phyloP scores from a whole-genome alignment of 1,139 yeast species.

The Geotrichum citri-aurantii region DNA sequence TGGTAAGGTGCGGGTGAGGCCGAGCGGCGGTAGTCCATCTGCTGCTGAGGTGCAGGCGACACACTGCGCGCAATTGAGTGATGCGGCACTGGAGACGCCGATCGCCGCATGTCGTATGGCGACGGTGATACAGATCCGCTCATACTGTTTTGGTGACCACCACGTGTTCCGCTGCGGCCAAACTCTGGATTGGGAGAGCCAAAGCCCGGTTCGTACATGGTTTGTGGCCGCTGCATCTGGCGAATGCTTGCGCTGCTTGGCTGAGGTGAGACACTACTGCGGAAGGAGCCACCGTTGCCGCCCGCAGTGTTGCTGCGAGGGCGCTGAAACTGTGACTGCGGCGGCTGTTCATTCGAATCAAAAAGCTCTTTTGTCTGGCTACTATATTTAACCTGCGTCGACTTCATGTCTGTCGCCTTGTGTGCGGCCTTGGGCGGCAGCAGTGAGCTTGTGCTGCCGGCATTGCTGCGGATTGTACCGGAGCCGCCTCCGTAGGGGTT shows the following conservation, averaged over 20 bases:
- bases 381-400: conserved; percentile 28
- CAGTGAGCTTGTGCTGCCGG: conserved; percentile 19
- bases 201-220: conserved; percentile 13
- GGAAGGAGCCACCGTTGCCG: conserved; percentile 8
- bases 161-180: conserved; percentile 9
- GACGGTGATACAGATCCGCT: conserved; percentile 9
- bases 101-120: conserved; percentile 6
- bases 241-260: conserved; percentile 4
- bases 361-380: conserved; percentile 32
- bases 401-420: conserved; percentile 34
- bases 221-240: conserved; percentile 9
- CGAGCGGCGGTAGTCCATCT: conserved; percentile 9
- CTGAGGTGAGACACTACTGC: conserved; percentile 9
- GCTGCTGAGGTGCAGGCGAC: conserved; percentile 16
- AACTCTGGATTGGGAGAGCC: conserved; percentile 14
- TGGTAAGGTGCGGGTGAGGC: conserved; percentile 17
- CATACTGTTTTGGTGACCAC: background rate
- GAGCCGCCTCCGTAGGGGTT: conserved; percentile 15
- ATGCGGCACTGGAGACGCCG: conserved; percentile 11
- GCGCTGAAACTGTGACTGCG: conserved; percentile 9
- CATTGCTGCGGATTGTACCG: background rate
- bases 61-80: conserved; percentile 9
- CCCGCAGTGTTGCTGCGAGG: conserved; percentile 3
- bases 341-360: conserved; percentile 13
- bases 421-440: conserved; percentile 33